Evolutionary conservation across 805 yeast species (phyloP).

Genomic region (Candida nanaspora): DNA sequence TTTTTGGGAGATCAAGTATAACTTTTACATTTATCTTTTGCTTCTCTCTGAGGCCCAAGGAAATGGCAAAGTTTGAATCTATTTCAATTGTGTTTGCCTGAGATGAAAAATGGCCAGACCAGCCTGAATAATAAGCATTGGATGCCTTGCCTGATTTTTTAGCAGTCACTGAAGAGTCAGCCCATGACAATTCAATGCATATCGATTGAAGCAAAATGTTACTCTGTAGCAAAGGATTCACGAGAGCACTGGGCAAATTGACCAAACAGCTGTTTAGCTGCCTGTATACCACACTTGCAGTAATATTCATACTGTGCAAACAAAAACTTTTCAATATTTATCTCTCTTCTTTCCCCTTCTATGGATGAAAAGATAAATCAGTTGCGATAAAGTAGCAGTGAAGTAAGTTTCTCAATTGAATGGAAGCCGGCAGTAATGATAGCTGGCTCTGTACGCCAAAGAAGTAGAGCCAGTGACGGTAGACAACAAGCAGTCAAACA

Average conservation of each 20-base stretch:
- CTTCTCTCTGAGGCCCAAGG: slow-evolving; percentile 38
- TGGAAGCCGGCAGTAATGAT: too few species aligned
- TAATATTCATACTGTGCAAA: neutral
- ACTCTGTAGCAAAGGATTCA: slow-evolving; percentile 30
- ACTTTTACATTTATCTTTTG: slow-evolving; percentile 35
- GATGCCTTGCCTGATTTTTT: slow-evolving; percentile 7
- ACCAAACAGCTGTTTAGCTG: slow-evolving; percentile 26
- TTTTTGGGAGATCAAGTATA: slow-evolving; percentile 41
- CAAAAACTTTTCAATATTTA: too few species aligned
- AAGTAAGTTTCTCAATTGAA: too few species aligned
- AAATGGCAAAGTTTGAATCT: slow-evolving; percentile 59
- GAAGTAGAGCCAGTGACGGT: too few species aligned
- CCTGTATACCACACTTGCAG: slow-evolving; percentile 11
- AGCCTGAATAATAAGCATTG: slow-evolving; percentile 17
- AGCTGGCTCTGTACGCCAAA: too few species aligned
- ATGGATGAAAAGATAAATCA: too few species aligned
- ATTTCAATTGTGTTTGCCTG: slow-evolving; percentile 38
- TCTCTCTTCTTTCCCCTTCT: too few species aligned
- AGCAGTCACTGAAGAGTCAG: slow-evolving; percentile 1
- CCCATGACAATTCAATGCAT: slow-evolving; percentile 23
- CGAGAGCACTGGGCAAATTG: slow-evolving; percentile 28
- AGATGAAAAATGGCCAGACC: slow-evolving; percentile 18
- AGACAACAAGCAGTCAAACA: too few species aligned
- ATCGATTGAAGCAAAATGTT: slow-evolving; percentile 33
- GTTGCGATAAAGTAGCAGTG: too few species aligned